A percentile compares a stretch with the other conserved stretches of the same genome.
Conservation (phyloP, 805 yeast genomes). For the Yarrowia divulgata region DNA sequence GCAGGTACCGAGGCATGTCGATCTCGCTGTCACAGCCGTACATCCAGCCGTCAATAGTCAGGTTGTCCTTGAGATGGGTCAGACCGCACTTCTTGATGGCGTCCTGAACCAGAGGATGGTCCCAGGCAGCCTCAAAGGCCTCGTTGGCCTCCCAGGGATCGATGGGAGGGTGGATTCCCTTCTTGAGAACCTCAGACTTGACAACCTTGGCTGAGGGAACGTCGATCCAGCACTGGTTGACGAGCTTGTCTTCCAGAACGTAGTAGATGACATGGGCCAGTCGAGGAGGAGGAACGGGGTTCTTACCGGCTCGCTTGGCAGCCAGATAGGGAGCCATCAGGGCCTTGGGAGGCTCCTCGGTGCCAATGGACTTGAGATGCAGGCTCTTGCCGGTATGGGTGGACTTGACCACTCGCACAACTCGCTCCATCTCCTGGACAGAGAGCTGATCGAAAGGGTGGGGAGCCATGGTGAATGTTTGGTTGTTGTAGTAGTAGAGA, state of each 20-base stretch:
- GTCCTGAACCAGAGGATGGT: conserved; percentile 64
- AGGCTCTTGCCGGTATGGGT: conserved; percentile 47
- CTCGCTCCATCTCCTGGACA: conserved; percentile 47
- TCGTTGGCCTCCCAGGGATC: conserved; percentile 68
- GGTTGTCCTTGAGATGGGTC: conserved; percentile 46
- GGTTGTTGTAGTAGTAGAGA: not conserved
- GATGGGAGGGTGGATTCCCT: conserved; percentile 74
- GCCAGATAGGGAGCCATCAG: conserved; percentile 71
- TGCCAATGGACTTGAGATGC: conserved; percentile 49
- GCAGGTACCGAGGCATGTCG: conserved; percentile 54
- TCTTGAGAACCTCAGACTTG: conserved; percentile 62
- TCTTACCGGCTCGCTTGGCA: conserved; percentile 63
- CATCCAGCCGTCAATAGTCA: conserved; percentile 83
- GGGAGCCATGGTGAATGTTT: conserved; percentile 36
- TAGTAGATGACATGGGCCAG: conserved; percentile 73
- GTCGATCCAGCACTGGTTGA: conserved; percentile 77
- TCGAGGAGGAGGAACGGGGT: conserved; percentile 67
- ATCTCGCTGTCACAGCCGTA: conserved; percentile 75
- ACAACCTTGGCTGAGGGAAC: conserved; percentile 67
- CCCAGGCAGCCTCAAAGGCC: conserved; percentile 58
- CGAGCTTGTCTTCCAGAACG: conserved; percentile 55
- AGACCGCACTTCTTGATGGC: conserved; percentile 70
- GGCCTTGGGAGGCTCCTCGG: conserved; percentile 76
- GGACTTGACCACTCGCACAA: conserved; percentile 45
- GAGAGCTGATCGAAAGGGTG: conserved; percentile 52